Conservation (phyloP, 257 asterid genomes). For the Phtheirospermum japonicum region DNA sequence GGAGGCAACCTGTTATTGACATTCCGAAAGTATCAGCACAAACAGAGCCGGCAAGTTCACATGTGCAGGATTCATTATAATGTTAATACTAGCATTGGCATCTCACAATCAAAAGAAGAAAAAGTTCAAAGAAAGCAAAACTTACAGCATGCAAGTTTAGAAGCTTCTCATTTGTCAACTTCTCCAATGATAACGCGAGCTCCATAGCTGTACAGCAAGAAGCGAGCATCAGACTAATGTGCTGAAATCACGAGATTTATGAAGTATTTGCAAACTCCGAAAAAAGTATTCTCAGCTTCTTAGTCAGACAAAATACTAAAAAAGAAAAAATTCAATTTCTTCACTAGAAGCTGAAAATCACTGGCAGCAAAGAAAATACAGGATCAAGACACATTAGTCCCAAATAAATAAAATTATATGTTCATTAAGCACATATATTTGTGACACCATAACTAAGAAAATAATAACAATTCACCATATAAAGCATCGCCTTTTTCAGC, state of each 20-base stretch:
- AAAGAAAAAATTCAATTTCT: neutral
- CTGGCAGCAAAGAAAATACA: slow-evolving; percentile 19
- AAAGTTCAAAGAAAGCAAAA: neutral
- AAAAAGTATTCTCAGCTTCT: neutral
- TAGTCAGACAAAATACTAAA: neutral
- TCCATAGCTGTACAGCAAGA: slow-evolving; percentile 50
- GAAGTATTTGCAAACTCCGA: neutral
- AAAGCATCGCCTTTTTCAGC: slow-evolving; percentile 66
- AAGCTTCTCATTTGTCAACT: slow-evolving; percentile 66
- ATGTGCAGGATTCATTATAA: neutral
- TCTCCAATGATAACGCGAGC: slow-evolving; percentile 70
- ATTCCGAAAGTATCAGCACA: neutral
- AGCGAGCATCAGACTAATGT: neutral
- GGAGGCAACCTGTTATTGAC: slow-evolving; percentile 45
- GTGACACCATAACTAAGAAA: neutral
- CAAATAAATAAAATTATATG: too few relatives aligned
- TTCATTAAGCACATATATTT: neutral
- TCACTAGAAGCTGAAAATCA: neutral
- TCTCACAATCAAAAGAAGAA: neutral
- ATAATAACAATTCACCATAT: slow-evolving; percentile 42
- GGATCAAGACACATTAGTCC: slow-evolving; percentile 36
- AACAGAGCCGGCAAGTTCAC: neutral
- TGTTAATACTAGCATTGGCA: neutral
- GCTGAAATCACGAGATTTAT: neutral
- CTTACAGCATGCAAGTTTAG: slow-evolving; percentile 65